A percentile compares a stretch with the other conserved stretches of the same genome.
These are phyloP conservation scores for Leptographium lundbergii DNA, from an alignment of 2,329 filamentous ascomycete genomes.

Conservation along the genomic window DNA sequence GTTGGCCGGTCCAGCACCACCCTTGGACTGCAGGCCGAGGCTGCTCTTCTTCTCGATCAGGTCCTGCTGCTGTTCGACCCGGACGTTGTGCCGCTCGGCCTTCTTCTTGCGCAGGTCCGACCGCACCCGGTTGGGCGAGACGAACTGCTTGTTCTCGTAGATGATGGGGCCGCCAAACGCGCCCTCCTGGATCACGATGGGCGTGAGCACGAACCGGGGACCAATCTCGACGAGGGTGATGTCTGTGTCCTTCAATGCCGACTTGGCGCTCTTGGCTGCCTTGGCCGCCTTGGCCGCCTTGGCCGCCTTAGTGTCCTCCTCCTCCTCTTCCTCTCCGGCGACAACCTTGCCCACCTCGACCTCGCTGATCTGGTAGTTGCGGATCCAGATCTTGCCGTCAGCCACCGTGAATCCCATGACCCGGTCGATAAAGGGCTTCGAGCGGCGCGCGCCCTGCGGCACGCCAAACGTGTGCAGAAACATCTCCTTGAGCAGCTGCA, in stretches of 20 bases:
- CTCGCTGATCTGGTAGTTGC: constrained; percentile 88
- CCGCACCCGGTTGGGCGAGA: constrained; percentile 88
- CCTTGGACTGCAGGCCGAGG: constrained; percentile 56
- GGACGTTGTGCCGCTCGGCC: constrained; percentile 63
- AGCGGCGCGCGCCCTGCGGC: constrained; percentile 73
- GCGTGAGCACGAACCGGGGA: constrained; percentile 82
- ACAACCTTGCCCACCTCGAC: constrained; percentile 48
- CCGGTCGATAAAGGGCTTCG: constrained; percentile 93
- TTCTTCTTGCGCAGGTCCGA: constrained; percentile 66
- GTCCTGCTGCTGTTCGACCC: constrained; percentile 63
- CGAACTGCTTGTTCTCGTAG: constrained; percentile 96
- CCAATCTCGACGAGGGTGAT: constrained; percentile 85
- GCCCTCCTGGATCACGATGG: constrained; percentile 89
- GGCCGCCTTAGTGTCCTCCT: constrained; percentile 24
- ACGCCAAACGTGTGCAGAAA: constrained; percentile 87
- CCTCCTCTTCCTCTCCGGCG: constrained; percentile 21
- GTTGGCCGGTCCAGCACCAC: constrained; percentile 47
- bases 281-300: constrained; percentile 25
- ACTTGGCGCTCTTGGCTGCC: constrained; percentile 13
- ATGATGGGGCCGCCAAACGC: constrained; percentile 94
- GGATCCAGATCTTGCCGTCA: constrained; percentile 91
- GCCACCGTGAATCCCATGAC: constrained; percentile 86
- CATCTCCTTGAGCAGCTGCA: constrained; percentile 76
- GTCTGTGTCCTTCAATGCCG: constrained; percentile 48
- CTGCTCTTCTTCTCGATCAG: constrained; percentile 61